These are phyloP conservation scores for Eutypella sp. DNA, from an alignment of 2,329 filamentous ascomycete genomes.

Conservation along the genomic window DNA sequence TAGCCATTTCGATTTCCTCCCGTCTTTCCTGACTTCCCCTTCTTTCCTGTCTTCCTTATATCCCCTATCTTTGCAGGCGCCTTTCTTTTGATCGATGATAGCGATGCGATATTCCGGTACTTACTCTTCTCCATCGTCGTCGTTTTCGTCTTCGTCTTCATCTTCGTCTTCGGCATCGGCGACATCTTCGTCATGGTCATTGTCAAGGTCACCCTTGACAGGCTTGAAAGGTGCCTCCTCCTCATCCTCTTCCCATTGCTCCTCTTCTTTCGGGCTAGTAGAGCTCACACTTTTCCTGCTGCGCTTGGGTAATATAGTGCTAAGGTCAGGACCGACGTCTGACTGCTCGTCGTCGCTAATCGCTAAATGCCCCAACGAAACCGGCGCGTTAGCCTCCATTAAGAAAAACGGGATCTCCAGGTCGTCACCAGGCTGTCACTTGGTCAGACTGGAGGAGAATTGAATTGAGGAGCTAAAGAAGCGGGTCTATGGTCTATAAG, in stretches of 20 bases:
- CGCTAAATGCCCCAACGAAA: constrained; percentile 22
- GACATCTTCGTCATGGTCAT: constrained; percentile 12
- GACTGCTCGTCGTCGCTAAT: constrained; percentile 40
- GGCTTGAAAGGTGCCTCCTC: constrained; percentile 19
- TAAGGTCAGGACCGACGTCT: constrained; percentile 22
- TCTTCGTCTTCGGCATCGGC: no score
- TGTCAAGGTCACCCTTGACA: constrained; percentile 11
- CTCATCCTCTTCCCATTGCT: no score
- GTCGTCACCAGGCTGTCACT: no score
- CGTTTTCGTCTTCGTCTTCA: constrained; percentile 22
- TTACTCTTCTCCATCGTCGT: constrained; percentile 25
- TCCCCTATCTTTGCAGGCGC: no score
- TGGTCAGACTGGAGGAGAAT: no score
- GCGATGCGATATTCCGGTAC: no score
- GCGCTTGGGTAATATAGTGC: constrained; percentile 14
- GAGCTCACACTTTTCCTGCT: constrained; percentile 1
- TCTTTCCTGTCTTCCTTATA: no score
- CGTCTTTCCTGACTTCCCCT: no score
- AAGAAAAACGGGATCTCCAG: no score
- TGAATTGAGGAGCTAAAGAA: no score
- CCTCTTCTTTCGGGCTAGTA: constrained; percentile 16
- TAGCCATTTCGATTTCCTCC: constrained; percentile 4
- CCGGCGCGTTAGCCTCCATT: background rate
- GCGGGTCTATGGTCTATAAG: no score
- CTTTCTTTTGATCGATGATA: no score